Evolutionary conservation across 192 early-diverging fungal species (phyloP).

Genomic region (Diversispora eburnea): DNA sequence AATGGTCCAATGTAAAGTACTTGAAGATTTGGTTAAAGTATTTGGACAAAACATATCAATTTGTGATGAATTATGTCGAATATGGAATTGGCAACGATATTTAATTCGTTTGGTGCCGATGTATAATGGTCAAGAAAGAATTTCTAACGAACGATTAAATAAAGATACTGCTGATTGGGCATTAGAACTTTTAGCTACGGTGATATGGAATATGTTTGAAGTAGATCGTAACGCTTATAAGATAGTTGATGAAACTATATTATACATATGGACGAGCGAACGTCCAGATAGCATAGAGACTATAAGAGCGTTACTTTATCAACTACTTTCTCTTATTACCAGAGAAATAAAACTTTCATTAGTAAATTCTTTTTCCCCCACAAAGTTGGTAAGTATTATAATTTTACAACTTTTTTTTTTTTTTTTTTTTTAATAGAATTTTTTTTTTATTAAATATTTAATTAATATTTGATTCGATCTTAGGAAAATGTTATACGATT

Average conservation of each 20-base stretch:
- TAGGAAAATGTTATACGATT: constrained; percentile 25
- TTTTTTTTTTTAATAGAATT: too few relatives aligned
- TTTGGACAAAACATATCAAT: constrained; percentile 11
- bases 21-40: constrained; percentile 13
- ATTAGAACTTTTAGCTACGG: constrained; percentile 16
- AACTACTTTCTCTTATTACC: background rate
- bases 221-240: background rate
- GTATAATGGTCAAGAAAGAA: background rate
- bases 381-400: constrained; percentile 13
- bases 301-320: constrained; percentile 13
- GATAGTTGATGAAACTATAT: constrained; percentile 18
- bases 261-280: constrained; percentile 23
- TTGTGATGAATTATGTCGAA: constrained; percentile 6
- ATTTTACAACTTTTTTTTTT: background rate
- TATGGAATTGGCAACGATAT: constrained; percentile 28
- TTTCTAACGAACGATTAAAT: background rate
- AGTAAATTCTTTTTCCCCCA: background rate
- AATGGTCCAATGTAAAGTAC: constrained; percentile 17
- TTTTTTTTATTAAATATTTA: too few relatives aligned
- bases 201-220: constrained; percentile 28
- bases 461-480: too few relatives aligned
- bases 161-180: constrained; percentile 27
- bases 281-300: constrained; percentile 10
- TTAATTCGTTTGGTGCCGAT: constrained; percentile 5
- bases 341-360: background rate